These are phyloP conservation scores for Diaporthe velutina DNA, from an alignment of 2,329 filamentous ascomycete species.

Conservation along the genomic window DNA sequence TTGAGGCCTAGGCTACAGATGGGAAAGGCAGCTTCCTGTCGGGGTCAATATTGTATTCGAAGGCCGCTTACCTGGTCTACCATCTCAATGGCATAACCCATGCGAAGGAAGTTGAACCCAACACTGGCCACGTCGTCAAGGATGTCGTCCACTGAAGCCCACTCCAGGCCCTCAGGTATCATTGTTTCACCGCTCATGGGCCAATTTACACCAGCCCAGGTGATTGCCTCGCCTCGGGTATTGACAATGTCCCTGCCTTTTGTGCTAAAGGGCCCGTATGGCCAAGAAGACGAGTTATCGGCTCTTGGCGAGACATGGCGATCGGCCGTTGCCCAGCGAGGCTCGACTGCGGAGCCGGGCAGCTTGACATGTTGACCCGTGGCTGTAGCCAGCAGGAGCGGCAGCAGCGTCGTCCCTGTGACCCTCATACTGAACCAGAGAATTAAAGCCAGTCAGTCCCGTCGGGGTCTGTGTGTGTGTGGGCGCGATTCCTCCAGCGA, in stretches of 20 bases:
- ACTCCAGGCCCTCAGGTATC: conserved; percentile 69
- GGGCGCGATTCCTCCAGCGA: neutral
- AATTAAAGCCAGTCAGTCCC: neutral
- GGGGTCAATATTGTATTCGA: too few species aligned
- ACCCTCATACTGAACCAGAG: conserved; percentile 16
- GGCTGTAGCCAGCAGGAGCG: conserved; percentile 31
- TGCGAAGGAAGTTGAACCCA: conserved; percentile 68
- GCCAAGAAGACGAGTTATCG: conserved; percentile 47
- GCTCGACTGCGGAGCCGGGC: conserved; percentile 39
- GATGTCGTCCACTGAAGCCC: conserved; percentile 62
- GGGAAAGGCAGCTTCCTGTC: too few species aligned
- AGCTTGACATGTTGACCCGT: conserved; percentile 29
- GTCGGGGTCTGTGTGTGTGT: neutral
- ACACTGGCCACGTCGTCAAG: conserved; percentile 61
- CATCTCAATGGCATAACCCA: conserved; percentile 70
- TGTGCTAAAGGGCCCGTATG: conserved; percentile 55
- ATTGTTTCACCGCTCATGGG: conserved; percentile 62
- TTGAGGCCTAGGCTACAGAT: too few species aligned
- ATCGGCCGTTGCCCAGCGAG: conserved; percentile 48
- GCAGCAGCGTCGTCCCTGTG: conserved; percentile 24
- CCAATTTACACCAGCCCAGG: conserved; percentile 54
- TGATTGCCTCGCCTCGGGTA: conserved; percentile 50
- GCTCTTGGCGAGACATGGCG: conserved; percentile 44
- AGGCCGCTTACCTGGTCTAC: too few species aligned
- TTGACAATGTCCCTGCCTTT: conserved; percentile 54